Base-by-base conservation (phyloP, 23 red algal species). In the Gracilaria domingensis region DNA sequence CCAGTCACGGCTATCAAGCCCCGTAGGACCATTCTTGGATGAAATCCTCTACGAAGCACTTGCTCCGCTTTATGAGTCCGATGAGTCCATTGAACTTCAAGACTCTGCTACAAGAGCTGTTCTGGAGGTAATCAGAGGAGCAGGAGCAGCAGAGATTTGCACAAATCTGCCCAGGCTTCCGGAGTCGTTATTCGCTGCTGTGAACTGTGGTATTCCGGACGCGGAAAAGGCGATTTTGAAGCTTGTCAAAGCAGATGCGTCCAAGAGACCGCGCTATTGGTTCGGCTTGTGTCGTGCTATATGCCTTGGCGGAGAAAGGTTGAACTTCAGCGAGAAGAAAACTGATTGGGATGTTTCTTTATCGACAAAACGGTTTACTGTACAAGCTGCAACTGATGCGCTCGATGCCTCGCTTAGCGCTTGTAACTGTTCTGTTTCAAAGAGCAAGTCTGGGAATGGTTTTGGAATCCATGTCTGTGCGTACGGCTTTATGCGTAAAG, bases 211-310 rank as follows among this genome's bases (percentile, higher is more conserved):
- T 39, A 53, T 78, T 71, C 25, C 53, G 8, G 89, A 32, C 8
- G 89, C 89, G 24, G 66, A 78, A 32, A 77, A 64, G 69, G 54
- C 81, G 11, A 21, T 83, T 5, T 21, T 66, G 48, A 74, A 65
- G 34, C 62, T 92, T 58, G 89, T 65, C 34, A 29, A 40, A 62
- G 77, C 64, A 29, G 80, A 92, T 84, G 89, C 79, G 11, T 35
- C 39, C 29, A 54, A 33, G 28, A 67, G 89, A 83, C 89, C 80
- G 28, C 62, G 69, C 17, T 92, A 92, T 25, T 92, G 89, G 89
- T 83, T 92, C 49, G 79, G 89, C 18, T 57, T 92, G 32, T 92
- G 89, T 75, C 78, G 89, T 18, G 89, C 78, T 29, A 78, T 92
- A 40, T 84, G 67, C 59, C 26, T 92, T 26, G 79, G 65, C 25